Evolutionary conservation across 345 rosid genomes (phyloP), one percentile per base, ranked within the genome.

Genomic region (Citrus australasica): DNA sequence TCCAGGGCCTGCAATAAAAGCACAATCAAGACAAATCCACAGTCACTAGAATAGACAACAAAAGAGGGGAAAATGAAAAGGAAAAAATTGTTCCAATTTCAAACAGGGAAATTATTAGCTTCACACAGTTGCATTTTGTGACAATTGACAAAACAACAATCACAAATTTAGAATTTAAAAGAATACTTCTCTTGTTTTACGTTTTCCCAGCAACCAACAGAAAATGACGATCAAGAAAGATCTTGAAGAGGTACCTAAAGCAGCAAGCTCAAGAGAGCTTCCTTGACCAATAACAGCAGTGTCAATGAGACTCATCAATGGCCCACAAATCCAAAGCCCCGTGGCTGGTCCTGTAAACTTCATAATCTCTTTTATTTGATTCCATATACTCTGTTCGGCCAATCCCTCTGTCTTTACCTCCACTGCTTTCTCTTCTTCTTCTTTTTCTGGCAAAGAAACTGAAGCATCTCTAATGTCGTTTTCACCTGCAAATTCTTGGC

Each of bases 291-390:
- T 88, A 53, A 93, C 95, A 6, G 88, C 98, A 38, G 98, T 95
- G 72, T 92, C 95, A 72, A 92, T 93, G 67, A 93, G 93, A 85
- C 98, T 95, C 98, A 95, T 95, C 89, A 95, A 86, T 25, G 98
- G 98, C 30, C 91, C 95, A 81, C 97, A 95, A 2, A 93, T 82
- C 98, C 98, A 92, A 59, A 95, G 82, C 17, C 95, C 98, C 1
- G 96, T 86, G 5, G 99, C 99, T 1, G 99, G 98, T 60, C 95
- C 99, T 0, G 97, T 91, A 74, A 93, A 95, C 88, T 79, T 73
- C 7, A 89, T 87, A 62, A 95, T 95, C 88, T 95, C 94, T 81
- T 87, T 89, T 84, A 91, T 79, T 80, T 92, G 99, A 24, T 85
- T 81, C 97, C 91, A 93, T 53, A 95, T 75, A 71, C 88, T 86